A percentile compares a stretch with the other conserved stretches of the same genome.
Evolutionary conservation across 2,329 filamentous ascomycete species (phyloP).

Genomic region (Fusarium globosum): DNA sequence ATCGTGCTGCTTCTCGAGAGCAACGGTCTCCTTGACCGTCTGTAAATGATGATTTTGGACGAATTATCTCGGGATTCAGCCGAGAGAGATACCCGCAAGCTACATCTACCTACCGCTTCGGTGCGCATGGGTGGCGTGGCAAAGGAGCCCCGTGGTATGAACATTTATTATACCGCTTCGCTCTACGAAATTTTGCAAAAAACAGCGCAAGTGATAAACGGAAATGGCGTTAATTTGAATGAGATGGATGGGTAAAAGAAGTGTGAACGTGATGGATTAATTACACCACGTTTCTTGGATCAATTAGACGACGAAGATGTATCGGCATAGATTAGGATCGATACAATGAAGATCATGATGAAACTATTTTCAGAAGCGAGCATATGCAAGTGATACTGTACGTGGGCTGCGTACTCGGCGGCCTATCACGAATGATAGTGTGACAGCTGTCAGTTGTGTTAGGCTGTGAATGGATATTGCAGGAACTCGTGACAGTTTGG

Average conservation of each 20-base stretch:
- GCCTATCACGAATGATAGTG: constrained; percentile 21
- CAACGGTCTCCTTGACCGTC: constrained; percentile 83
- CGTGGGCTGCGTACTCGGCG: constrained; percentile 9
- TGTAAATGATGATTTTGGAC: constrained; percentile 52
- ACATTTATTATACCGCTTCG: constrained; percentile 3
- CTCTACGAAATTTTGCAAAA: constrained; percentile 33
- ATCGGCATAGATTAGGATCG: constrained; percentile 35
- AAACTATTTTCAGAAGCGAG: constrained; percentile 27
- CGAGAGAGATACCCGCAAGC: constrained; percentile 37
- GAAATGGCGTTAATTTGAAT: constrained; percentile 39
- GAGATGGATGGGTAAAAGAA: constrained; percentile 25
- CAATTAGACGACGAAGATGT: constrained; percentile 32
- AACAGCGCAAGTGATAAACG: constrained; percentile 30
- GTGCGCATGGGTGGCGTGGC: constrained; percentile 13
- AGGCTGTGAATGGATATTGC: constrained; percentile 24
- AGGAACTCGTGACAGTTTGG: constrained; percentile 24
- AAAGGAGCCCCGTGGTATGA: constrained; percentile 11
- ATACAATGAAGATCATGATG: constrained; percentile 31
- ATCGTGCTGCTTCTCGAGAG: constrained; percentile 94
- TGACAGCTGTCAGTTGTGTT: constrained; percentile 30
- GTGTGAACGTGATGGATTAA: constrained; percentile 9
- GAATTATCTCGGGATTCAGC: constrained; percentile 16
- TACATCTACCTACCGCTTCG: constrained; percentile 9
- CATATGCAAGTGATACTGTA: constrained; percentile 30
- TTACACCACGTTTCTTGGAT: constrained; percentile 11